Evolutionary conservation across 768 basidiomycete genomes (phyloP), one percentile per base, ranked within the genome.

Genomic region (Cyathus striatus): DNA sequence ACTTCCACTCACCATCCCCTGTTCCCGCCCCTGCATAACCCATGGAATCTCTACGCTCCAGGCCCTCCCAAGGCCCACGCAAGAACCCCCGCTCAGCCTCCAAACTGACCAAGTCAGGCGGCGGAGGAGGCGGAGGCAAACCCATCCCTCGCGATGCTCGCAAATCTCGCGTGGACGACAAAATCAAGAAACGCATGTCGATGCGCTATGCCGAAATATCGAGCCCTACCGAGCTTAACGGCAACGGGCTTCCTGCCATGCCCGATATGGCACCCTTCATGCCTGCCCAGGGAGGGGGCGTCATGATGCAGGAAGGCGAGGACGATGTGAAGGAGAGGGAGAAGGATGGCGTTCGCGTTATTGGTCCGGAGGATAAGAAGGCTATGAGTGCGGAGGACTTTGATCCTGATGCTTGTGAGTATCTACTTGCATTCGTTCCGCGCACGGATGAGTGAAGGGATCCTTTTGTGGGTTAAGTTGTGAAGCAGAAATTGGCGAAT

Each of bases 111-210:
- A n/a, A n/a, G n/a, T n/a, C n/a, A n/a, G n/a, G n/a, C n/a, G n/a
- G n/a, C n/a, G n/a, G n/a, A n/a, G n/a, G n/a, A n/a, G n/a, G n/a
- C n/a, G n/a, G n/a, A n/a, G n/a, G n/a, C n/a, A n/a, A n/a, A n/a
- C n/a, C n/a, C n/a, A n/a, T n/a, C n/a, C n/a, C 61, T 5, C 65
- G 69, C 52, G 73, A 75, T 58, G 63, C 63, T 4, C 70, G 73
- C 58, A 81, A 73, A 56, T 72, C 75, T 46, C 67, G 72, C 47
- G 74, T 83, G 46, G 76, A 92, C 61, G 94, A 94, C 75, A 91
- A 88, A 69, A 92, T 96, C 64, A 92, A 91, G 77, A 91, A 91
- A 65, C 86, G 94, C 57, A 86, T 96, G 83, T 93, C 92, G 13
- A 88, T 85, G 77, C 83, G 93, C 59, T 96, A 89, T 76, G 90